Base-by-base conservation (phyloP, 2,329 filamentous ascomycete species). In the Botrytis sinoallii region DNA sequence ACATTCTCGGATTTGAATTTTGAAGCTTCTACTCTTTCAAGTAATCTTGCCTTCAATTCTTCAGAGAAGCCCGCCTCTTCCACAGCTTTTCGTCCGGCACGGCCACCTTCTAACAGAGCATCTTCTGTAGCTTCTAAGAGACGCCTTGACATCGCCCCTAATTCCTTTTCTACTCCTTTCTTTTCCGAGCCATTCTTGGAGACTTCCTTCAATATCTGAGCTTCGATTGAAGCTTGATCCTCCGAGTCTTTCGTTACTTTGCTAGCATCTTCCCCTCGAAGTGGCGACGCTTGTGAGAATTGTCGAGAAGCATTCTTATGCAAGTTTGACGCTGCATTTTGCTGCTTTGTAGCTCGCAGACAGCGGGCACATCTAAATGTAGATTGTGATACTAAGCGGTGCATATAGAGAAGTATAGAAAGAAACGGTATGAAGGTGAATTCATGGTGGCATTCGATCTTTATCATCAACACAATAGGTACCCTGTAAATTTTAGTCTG, bases 111-210 rank as follows among this genome's bases (percentile, higher is more conserved):
- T 42, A 89, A 78, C 0, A 92, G 82, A 2, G 86, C 88, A 71
- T 91, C 88, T 77, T 91, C 89, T 2, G 90, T 91, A 1, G 90
- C 89, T 78, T 91, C 85, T 74, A 88, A 83, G 14, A 92, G 84
- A 25, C 88, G 87, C 55, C 88, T 85, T 14, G 87, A 83, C 86
- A 91, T 85, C 6, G 80, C 80, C 40, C 80, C 81, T 74, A 74
- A 77, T 72, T 79, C 75, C 52, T 67, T 40, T 70, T 73, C 67
- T 8, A 25, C 40, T 7, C 4, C 22, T 10, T 68, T 38, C n/a
- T 69, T 32, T 42, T 55, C 66, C 22, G 42, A 25, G 20, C 66
- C 70, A 32, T 74, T 48, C 44, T 70, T 70, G 0, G 73, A 16
- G 12, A 38, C 22, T 66, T 74, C 40, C 3, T 73, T 46, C 14